Evolutionary conservation across 139 green algal genomes (phyloP), one percentile per base, ranked within the genome.

Genomic region (Astrephomene gubernaculifera): DNA sequence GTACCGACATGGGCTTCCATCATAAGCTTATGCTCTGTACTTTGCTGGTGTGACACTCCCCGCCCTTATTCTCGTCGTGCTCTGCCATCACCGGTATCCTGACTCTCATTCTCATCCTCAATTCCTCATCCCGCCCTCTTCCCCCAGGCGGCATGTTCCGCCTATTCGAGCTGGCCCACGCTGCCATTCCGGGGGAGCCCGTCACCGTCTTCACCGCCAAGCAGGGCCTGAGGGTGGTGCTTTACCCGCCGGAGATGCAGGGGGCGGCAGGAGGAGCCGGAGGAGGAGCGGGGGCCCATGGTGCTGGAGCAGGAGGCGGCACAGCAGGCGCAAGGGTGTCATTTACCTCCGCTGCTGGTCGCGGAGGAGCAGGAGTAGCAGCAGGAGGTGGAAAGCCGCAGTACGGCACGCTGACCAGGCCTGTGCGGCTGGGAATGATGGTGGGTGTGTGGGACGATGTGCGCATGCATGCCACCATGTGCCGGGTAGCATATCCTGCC

Each of bases 171-270:
- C 64, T 85, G 19, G 19, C 79, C 22, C 79, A 85, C 45, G 79
- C 79, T 1, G 79, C 79, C 25, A 64, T 67, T 7, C 79, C 79
- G 4, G 79, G 79, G 14, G 27, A 36, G 44, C 64, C 79, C 25
- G 63, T 85, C 19, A 85, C 79, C 19, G 79, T 85, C 10, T 85
- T 85, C 79, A 85, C 44, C 5, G 79, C 79, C 44, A 67, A 54
- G 31, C 44, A 74, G 63, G 79, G 63, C 8, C 44, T 75, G 44
- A 33, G 63, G 44, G 64, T 85, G 63, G 44, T 54, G 64, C 79
- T 75, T 31, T 33, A 76, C 7, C 49, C 54, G 61, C 39, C 39
- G 29, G 61, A 68, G 27, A 43, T 0, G 31, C 10, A 45, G 72
- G 49, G 27, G 43, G 54, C 36, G 5, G 41, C 41, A 7, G 43